phyloP scores from a whole-genome alignment of 2,329 filamentous ascomycete species.

The Diplodia corticola region DNA sequence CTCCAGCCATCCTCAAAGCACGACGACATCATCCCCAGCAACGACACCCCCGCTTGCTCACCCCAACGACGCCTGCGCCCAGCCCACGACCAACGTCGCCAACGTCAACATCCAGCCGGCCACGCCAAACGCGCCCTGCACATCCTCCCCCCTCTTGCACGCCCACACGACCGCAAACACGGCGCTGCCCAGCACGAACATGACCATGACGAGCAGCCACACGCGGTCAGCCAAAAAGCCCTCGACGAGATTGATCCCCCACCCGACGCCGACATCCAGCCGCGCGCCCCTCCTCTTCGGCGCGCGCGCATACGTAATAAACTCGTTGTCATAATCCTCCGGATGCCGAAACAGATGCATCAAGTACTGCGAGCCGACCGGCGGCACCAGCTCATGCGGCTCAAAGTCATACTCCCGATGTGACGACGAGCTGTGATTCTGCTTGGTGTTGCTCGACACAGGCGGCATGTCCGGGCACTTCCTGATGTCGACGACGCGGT shows the following conservation, averaged over 20 bases:
- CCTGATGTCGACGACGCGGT: constrained; percentile 43
- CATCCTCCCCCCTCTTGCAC: constrained; percentile 32
- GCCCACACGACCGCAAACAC: constrained; percentile 41
- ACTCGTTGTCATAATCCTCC: constrained; percentile 41
- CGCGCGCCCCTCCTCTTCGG: constrained; percentile 36
- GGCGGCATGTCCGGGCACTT: constrained; percentile 41
- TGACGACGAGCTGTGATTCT: no score
- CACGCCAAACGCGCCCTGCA: constrained; percentile 45
- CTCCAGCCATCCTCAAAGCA: not conserved
- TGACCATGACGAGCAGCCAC: constrained; percentile 34
- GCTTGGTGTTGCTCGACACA: no score
- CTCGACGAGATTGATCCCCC: constrained; percentile 43
- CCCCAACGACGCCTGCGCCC: constrained; percentile 37
- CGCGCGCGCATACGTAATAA: constrained; percentile 39
- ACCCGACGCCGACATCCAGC: constrained; percentile 40
- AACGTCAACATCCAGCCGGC: constrained; percentile 40
- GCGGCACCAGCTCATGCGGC: constrained; percentile 40
- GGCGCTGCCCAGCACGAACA: constrained; percentile 36
- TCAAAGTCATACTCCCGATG: constrained; percentile 38
- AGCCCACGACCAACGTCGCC: constrained; percentile 36
- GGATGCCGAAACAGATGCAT: constrained; percentile 44
- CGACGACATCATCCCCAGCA: no score
- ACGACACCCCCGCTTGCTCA: no score
- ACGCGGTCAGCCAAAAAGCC: constrained; percentile 41
- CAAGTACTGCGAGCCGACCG: constrained; percentile 41